Conservation (phyloP, 2,329 filamentous ascomycete species). For the Pochonia chlamydosporia region DNA sequence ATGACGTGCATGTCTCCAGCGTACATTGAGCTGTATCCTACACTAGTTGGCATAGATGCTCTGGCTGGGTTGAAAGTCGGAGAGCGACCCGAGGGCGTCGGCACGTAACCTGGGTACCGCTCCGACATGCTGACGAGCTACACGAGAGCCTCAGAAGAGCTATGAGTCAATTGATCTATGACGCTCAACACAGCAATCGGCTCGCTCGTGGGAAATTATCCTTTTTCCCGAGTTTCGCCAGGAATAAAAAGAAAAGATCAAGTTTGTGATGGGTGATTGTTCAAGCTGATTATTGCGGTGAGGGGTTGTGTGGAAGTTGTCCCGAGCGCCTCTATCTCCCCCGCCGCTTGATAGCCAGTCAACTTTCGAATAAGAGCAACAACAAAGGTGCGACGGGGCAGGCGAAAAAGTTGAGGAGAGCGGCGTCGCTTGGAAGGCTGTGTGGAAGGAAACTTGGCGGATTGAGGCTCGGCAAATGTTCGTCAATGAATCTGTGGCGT, state of each 20-base stretch:
- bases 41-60: constrained; percentile 45
- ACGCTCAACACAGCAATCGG: not conserved
- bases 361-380: not conserved
- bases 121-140: constrained; percentile 36
- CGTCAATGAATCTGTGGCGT: too few relatives aligned
- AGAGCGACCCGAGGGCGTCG: constrained; percentile 35
- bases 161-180: not conserved
- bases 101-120: constrained; percentile 35
- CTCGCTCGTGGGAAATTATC: not conserved
- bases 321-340: not conserved
- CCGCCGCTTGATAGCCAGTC: not conserved
- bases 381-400: not conserved
- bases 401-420: not conserved
- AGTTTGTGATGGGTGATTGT: not conserved
- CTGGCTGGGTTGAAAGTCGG: constrained; percentile 43
- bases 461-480: too few relatives aligned
- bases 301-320: constrained; percentile 1
- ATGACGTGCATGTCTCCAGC: constrained; percentile 49
- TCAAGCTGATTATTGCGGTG: not conserved
- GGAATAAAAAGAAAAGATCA: not conserved
- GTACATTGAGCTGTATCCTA: constrained; percentile 45
- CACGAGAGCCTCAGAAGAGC: not conserved
- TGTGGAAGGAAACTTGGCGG: too few relatives aligned
- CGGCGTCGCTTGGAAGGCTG: too few relatives aligned
- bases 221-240: not conserved